These are phyloP conservation scores for Forsythia viridissima DNA, from an alignment of 257 asterid genomes.

Conservation along the genomic window DNA sequence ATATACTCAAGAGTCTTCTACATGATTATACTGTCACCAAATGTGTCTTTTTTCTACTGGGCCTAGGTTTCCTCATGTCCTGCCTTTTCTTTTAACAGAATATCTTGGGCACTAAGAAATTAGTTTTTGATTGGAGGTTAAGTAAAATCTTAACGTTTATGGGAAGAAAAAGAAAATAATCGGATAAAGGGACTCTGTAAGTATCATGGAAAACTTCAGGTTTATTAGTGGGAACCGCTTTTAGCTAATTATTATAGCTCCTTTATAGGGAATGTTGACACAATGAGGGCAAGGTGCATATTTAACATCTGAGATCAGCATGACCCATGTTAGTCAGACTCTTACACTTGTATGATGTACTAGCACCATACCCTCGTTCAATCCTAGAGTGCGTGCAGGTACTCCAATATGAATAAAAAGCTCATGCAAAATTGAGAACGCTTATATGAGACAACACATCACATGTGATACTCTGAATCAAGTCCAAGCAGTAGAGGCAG, in stretches of 20 bases:
- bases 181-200: background rate
- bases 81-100: background rate
- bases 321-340: background rate
- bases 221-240: background rate
- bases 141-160: background rate
- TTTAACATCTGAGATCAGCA: background rate
- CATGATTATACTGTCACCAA: background rate
- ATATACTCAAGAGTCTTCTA: background rate
- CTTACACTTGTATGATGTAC: background rate
- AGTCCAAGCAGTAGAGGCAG: background rate
- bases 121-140: background rate
- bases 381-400: background rate
- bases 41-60: background rate
- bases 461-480: background rate
- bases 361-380: background rate
- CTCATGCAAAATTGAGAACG: background rate
- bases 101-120: background rate
- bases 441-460: background rate
- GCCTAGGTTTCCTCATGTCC: background rate
- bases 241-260: background rate
- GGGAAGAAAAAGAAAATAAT: background rate
- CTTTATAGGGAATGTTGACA: background rate
- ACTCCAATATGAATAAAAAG: background rate
- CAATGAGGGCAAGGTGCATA: background rate
- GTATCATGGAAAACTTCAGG: background rate